phyloP scores from a whole-genome alignment of 139 green algal species.

The Haematococcus lacustris region DNA sequence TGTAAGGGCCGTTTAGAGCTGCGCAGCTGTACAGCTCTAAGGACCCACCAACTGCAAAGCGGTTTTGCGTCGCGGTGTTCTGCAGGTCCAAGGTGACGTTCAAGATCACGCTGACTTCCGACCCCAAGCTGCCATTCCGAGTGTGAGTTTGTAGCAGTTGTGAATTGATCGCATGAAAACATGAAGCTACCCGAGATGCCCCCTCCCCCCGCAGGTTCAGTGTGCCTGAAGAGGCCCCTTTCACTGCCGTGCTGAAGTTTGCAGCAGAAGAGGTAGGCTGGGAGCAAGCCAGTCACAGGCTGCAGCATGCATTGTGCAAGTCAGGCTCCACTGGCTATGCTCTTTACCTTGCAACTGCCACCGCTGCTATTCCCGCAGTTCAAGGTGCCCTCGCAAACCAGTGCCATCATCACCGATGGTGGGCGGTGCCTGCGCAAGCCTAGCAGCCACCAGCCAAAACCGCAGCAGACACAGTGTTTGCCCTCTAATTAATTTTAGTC shows the following conservation, averaged over 20 bases:
- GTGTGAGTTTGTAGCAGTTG: constrained; percentile 66
- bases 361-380: constrained; percentile 56
- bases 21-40: too few relatives aligned
- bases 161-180: too few relatives aligned
- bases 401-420: constrained; percentile 96
- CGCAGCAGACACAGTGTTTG: not conserved
- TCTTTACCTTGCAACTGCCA: not conserved
- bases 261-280: constrained; percentile 85
- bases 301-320: not conserved
- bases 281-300: not conserved
- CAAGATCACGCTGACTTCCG: constrained; percentile 91
- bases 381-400: constrained; percentile 82
- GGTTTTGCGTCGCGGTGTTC: too few relatives aligned
- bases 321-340: not conserved
- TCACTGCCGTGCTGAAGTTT: constrained; percentile 95
- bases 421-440: not conserved
- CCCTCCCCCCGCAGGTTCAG: constrained; percentile 62
- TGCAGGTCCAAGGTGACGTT: constrained; percentile 86
- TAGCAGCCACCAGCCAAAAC: not conserved
- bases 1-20: too few relatives aligned
- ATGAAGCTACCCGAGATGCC: too few relatives aligned
- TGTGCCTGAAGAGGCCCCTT: constrained; percentile 92
- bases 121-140: constrained; percentile 94
- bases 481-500: not conserved
- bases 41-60: too few relatives aligned